A percentile compares a stretch with the other conserved stretches of the same genome.
Evolutionary conservation across 495 filamentous ascomycete genomes (phyloP).

Genomic region (Filosporella fistucella): DNA sequence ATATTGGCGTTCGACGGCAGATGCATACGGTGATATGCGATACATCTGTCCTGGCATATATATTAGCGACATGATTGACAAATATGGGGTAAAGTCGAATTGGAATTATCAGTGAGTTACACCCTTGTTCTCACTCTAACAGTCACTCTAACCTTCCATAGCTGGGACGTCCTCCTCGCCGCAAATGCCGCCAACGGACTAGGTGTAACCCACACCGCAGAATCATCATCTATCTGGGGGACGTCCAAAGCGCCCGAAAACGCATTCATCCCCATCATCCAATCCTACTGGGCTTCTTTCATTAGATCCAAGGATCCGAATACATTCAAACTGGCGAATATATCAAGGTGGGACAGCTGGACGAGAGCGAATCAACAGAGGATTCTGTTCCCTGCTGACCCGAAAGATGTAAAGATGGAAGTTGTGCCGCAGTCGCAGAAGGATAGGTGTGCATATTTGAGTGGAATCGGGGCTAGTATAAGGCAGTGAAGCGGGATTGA

Average conservation of each 20-base stretch:
- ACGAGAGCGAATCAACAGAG: constrained; percentile 32
- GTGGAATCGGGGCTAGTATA: constrained; percentile 43
- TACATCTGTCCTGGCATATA: constrained; percentile 66
- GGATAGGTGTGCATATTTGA: constrained; percentile 49
- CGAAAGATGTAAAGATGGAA: constrained; percentile 50
- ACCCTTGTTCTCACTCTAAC: too few relatives aligned
- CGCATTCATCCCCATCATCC: constrained; percentile 41
- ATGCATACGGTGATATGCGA: constrained; percentile 68
- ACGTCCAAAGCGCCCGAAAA: constrained; percentile 20
- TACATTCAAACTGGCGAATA: constrained; percentile 32
- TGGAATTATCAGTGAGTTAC: too few relatives aligned
- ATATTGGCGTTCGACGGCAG: constrained; percentile 56
- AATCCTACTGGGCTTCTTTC: constrained; percentile 68
- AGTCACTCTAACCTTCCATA: neutral
- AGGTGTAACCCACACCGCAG: constrained; percentile 60
- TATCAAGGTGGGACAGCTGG: constrained; percentile 35
- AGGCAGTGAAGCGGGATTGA: constrained; percentile 33
- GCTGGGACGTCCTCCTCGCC: constrained; percentile 51
- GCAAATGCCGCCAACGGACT: constrained; percentile 40
- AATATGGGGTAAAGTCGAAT: constrained; percentile 28
- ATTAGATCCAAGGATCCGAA: constrained; percentile 63
- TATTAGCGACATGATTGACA: constrained; percentile 40
- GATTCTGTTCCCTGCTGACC: constrained; percentile 49
- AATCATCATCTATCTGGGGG: constrained; percentile 59
- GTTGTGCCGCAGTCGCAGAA: constrained; percentile 38